Evolutionary conservation across 1,284 basidiomycete genomes (phyloP).

Genomic region (Moniliophthora roreri): DNA sequence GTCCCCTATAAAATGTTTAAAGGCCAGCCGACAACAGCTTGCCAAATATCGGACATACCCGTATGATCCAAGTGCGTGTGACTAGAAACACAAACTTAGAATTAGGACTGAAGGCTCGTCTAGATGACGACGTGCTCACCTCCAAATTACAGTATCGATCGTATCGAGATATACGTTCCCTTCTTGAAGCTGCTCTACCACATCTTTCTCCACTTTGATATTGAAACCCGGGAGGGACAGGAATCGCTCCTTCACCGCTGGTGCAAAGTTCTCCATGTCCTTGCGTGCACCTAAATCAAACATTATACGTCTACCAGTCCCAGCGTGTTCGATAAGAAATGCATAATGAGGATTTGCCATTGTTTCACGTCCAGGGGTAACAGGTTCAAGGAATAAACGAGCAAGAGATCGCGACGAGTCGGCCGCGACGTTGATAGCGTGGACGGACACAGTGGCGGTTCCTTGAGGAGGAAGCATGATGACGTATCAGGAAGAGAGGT

Average conservation of each 20-base stretch:
- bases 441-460: too few species aligned
- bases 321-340: conserved; percentile 22
- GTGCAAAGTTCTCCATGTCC: conserved; percentile 17
- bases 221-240: conserved; percentile 2
- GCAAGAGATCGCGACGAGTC: too few species aligned
- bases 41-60: conserved; percentile 5
- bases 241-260: conserved; percentile 2
- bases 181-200: conserved; percentile 20
- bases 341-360: conserved; percentile 14
- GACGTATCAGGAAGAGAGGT: too few species aligned
- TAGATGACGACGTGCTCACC: conserved; percentile 10
- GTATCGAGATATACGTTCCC: conserved; percentile 16
- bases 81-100: conserved; percentile 5
- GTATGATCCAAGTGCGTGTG: conserved; percentile 25
- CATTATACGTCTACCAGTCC: conserved; percentile 17
- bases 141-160: conserved; percentile 24
- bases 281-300: conserved; percentile 25
- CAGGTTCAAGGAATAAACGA: too few species aligned
- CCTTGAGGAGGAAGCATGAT: too few species aligned
- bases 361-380: too few species aligned
- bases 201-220: conserved; percentile 15
- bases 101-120: neutral
- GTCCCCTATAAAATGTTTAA: conserved; percentile 14
- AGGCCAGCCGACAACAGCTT: too few species aligned
- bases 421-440: too few species aligned